These are phyloP conservation scores for Cystoderma amianthinum DNA, from an alignment of 768 basidiomycete species.

Conservation along the genomic window DNA sequence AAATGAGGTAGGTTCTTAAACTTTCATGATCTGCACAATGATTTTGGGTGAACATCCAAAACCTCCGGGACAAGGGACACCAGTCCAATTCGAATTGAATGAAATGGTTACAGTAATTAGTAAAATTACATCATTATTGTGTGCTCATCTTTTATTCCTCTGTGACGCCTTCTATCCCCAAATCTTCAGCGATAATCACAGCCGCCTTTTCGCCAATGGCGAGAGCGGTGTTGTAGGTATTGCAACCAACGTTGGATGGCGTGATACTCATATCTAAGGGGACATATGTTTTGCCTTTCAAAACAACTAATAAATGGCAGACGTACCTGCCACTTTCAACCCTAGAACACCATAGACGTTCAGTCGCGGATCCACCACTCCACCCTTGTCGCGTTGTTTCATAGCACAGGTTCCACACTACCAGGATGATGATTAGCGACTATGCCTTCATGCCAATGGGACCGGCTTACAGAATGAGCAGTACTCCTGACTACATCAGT, in stretches of 20 bases:
- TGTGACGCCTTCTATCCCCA: constrained; percentile 13
- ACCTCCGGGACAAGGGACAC: too few relatives aligned
- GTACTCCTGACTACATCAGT: constrained; percentile 26
- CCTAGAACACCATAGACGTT: constrained; percentile 55
- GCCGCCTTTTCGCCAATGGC: constrained; percentile 60
- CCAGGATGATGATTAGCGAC: not conserved
- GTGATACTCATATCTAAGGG: constrained; percentile 28
- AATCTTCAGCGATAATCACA: constrained; percentile 29
- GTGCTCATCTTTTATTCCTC: not conserved
- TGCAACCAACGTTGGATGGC: constrained; percentile 31
- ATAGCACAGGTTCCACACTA: constrained; percentile 65
- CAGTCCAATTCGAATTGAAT: too few relatives aligned
- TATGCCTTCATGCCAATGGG: not conserved
- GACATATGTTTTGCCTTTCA: not conserved
- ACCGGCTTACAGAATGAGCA: constrained; percentile 35
- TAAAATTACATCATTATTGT: too few relatives aligned
- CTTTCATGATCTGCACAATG: too few relatives aligned
- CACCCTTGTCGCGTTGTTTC: constrained; percentile 50
- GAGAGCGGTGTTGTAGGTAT: constrained; percentile 34
- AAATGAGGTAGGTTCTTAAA: too few relatives aligned
- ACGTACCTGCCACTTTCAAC: constrained; percentile 51
- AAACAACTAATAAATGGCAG: not conserved
- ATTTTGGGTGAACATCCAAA: too few relatives aligned
- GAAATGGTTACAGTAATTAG: too few relatives aligned
- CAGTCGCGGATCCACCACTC: constrained; percentile 56